These are phyloP conservation scores for Botrytis hyacinthi DNA, from an alignment of 2,329 filamentous ascomycete genomes.

Conservation along the genomic window DNA sequence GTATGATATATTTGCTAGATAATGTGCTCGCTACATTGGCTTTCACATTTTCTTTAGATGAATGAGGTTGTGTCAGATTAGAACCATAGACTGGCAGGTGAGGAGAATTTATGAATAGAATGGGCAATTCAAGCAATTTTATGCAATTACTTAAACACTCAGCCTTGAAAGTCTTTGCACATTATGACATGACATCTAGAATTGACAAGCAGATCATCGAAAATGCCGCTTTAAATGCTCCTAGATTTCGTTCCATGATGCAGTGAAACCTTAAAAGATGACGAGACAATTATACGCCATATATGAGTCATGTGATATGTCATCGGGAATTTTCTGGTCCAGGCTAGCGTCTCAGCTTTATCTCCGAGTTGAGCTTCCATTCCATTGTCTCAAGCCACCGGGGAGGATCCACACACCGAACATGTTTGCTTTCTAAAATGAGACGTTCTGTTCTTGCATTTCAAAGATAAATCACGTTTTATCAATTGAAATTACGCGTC, in stretches of 20 bases:
- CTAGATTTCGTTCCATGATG: background rate
- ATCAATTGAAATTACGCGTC: background rate
- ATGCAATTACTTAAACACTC: background rate
- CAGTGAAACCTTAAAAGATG: background rate
- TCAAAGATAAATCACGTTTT: background rate
- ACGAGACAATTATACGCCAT: no score
- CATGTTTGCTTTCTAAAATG: background rate
- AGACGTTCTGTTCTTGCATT: background rate
- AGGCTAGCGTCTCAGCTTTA: background rate
- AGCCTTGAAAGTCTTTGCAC: background rate
- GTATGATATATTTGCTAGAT: slow-evolving; percentile 4
- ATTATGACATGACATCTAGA: background rate
- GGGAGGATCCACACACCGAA: background rate
- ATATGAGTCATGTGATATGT: background rate
- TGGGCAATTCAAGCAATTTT: background rate
- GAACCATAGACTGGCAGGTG: background rate
- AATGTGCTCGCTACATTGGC: background rate
- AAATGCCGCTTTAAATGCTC: background rate
- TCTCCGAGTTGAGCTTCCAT: background rate
- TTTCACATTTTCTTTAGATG: background rate
- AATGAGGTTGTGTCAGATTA: background rate
- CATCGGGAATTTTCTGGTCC: background rate
- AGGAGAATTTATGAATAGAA: background rate
- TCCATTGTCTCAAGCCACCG: background rate
- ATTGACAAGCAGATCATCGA: background rate